Conservation (phyloP, 106 monocot species). For the Triglochin maritima region DNA sequence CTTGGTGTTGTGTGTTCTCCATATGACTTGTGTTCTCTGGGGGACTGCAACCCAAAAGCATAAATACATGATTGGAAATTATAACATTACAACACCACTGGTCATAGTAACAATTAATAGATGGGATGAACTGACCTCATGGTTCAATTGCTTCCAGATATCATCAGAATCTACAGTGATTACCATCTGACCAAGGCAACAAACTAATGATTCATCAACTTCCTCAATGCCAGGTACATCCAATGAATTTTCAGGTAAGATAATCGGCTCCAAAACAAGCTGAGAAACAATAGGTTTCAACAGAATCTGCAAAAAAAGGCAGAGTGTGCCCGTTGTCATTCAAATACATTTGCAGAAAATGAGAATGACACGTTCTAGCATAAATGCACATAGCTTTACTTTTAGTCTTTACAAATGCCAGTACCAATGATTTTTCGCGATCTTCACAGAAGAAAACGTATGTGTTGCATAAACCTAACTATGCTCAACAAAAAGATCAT, state of each 20-base stretch:
- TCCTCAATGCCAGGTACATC: constrained; percentile 50
- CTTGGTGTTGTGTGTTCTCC: too few species aligned
- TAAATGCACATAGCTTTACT: too few species aligned
- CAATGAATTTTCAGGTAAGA: constrained; percentile 3
- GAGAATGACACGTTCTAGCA: too few species aligned
- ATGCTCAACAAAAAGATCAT: neutral
- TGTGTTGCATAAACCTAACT: neutral
- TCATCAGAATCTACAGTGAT: constrained; percentile 77
- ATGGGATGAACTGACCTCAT: constrained; percentile 60
- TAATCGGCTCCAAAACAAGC: constrained; percentile 56
- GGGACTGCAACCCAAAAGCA: too few species aligned
- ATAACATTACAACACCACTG: too few species aligned
- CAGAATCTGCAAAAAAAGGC: constrained; percentile 42
- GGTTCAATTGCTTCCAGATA: constrained; percentile 89
- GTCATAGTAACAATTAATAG: too few species aligned
- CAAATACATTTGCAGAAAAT: too few species aligned
- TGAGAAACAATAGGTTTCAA: constrained; percentile 86
- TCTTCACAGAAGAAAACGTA: neutral
- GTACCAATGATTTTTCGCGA: too few species aligned
- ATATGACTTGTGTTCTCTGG: too few species aligned
- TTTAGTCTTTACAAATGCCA: too few species aligned
- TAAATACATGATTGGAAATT: too few species aligned
- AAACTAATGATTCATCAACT: constrained; percentile 67
- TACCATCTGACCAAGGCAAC: constrained; percentile 96
- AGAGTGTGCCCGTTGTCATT: neutral